Conservation (phyloP, 2,329 filamentous ascomycete species). For the Teratosphaeriaceae sp. region DNA sequence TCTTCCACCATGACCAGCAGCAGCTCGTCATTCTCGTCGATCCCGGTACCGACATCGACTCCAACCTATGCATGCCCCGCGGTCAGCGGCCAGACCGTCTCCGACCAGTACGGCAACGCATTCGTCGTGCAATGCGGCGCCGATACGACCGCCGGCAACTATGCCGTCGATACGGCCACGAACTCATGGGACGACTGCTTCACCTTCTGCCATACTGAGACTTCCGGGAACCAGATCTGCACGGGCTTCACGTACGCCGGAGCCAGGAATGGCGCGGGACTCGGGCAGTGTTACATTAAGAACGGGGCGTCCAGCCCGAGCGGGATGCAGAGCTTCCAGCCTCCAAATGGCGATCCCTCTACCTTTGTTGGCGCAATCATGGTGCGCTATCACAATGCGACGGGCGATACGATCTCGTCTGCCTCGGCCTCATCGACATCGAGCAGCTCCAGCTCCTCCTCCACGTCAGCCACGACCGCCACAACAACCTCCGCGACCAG, state of each 20-base stretch:
- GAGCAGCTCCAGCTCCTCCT: background rate
- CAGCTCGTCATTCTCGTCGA: background rate
- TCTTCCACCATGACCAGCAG: background rate
- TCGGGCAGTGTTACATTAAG: conserved; percentile 16
- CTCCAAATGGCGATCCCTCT: background rate
- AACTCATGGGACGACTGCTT: conserved; percentile 6
- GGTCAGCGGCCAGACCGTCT: conserved; percentile 4
- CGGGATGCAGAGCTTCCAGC: background rate
- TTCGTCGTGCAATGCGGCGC: conserved; percentile 4
- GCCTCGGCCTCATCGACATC: background rate
- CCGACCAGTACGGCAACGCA: conserved; percentile 2
- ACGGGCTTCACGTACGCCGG: background rate
- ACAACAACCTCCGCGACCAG: background rate
- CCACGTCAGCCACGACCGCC: background rate
- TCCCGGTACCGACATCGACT: background rate
- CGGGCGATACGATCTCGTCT: background rate
- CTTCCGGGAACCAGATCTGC: background rate
- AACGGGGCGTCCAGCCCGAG: background rate
- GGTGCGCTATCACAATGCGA: background rate
- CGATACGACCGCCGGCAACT: background rate
- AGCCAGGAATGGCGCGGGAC: conserved; percentile 14
- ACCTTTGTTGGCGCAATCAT: background rate
- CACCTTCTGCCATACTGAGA: background rate
- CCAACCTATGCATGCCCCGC: background rate
- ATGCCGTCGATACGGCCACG: background rate